These are phyloP conservation scores for Podaxis sp. DNA, from an alignment of 768 basidiomycete species.

Conservation along the genomic window DNA sequence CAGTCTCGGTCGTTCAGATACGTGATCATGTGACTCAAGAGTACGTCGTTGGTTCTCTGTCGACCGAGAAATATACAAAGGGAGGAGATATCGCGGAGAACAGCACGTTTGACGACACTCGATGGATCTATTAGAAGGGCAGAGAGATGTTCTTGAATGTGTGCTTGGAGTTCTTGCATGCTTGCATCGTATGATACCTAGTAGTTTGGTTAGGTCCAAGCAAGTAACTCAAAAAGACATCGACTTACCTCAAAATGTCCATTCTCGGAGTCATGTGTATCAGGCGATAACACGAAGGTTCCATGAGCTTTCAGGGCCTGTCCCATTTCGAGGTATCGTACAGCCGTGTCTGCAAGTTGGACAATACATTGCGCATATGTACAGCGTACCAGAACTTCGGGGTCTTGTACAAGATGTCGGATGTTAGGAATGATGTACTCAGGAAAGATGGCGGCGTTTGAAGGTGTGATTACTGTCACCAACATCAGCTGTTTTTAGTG, in stretches of 20 bases:
- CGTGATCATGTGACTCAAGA: conserved; percentile 87
- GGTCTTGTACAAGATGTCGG: conserved; percentile 76
- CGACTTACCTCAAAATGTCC: conserved; percentile 73
- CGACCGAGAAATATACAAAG: conserved; percentile 93
- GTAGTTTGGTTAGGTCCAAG: neutral
- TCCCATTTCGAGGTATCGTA: conserved; percentile 90
- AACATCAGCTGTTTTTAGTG: conserved; percentile 35
- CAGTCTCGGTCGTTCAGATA: conserved; percentile 91
- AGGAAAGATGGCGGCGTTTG: conserved; percentile 74
- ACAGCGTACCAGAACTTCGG: conserved; percentile 79
- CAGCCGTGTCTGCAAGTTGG: conserved; percentile 81
- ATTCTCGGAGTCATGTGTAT: conserved; percentile 73
- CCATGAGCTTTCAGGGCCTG: conserved; percentile 88
- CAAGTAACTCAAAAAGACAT: neutral
- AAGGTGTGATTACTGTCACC: conserved; percentile 85
- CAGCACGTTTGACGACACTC: conserved; percentile 87
- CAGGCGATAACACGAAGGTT: conserved; percentile 59
- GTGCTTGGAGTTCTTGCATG: conserved; percentile 80
- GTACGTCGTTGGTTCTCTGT: conserved; percentile 91
- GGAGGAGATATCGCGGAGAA: conserved; percentile 82
- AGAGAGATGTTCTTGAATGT: conserved; percentile 85
- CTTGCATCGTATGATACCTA: conserved; percentile 91
- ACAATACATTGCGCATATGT: conserved; percentile 85
- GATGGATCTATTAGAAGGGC: conserved; percentile 87
- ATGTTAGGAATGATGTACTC: conserved; percentile 96